Evolutionary conservation across 2,329 filamentous ascomycete genomes (phyloP), one percentile per base, ranked within the genome.

Genomic region (Botrytis paeoniae): DNA sequence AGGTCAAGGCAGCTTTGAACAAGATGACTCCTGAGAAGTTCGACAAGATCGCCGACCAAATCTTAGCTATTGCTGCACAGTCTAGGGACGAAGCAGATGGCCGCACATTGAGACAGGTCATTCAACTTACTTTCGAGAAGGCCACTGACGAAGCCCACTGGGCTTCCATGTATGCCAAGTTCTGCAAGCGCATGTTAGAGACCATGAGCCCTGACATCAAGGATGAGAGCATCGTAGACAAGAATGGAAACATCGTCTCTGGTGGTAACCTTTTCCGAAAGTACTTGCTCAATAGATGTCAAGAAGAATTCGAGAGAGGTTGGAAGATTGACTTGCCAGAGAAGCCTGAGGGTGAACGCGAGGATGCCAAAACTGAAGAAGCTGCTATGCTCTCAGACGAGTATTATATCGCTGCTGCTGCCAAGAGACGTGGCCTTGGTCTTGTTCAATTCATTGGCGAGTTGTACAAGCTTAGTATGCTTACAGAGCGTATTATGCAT

Each of bases 11-110:
- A 76, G 93, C 93, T 75, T 86, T 99, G 80, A 99, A 99, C 90
- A 99, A 99, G 92, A 98, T 99, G 96, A 98, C 96, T 0, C 96
- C 96, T 0, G 96, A 99, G 85, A 99, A 98, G 81, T 99, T 99
- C 80, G 95, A 97, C 82, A 94, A 92, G 85, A 97, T 99, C 78
- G 90, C 96, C 10, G 93, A 95, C 75, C 94, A 98, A 82, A 97
- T 99, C 75, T 88, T 99, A 43, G 87, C 90, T 71, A 99, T 99
- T 81, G 94, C 95, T 41, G 92, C 90, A 35, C 96, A 99, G 82
- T 98, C 95, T 71, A 97, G 97, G 88, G 92, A 97, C 79, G 96
- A 99, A 85, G 89, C 89, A 35, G 96, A 99, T 80, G 96, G 96
- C 62, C 93, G 95, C 73, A 98, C 96, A 12, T 88, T 99, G 69